Evolutionary conservation across 2,329 filamentous ascomycete genomes (phyloP).

Genomic region (Massarina eburnea): DNA sequence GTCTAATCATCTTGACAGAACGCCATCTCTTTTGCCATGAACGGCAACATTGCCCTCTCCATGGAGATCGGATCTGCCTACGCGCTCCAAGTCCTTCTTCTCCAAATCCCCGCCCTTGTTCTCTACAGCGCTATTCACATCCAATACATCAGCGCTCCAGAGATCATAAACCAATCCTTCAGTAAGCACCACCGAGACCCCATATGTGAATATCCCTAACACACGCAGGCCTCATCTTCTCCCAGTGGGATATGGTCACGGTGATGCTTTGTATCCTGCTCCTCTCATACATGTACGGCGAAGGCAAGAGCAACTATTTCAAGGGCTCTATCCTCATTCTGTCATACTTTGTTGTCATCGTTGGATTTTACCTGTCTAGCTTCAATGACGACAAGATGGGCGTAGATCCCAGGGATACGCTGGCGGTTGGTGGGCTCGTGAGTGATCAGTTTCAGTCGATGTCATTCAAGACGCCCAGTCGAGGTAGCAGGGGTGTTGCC

Average conservation of each 20-base stretch:
- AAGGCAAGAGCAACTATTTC: slow-evolving; percentile 99
- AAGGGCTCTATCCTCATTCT: slow-evolving; percentile 94
- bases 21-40: slow-evolving; percentile 99
- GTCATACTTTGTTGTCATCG: slow-evolving; percentile 87
- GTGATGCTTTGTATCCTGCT: slow-evolving; percentile 95
- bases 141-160: slow-evolving; percentile 54
- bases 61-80: slow-evolving; percentile 99
- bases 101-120: slow-evolving; percentile 92
- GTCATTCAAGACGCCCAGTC: slow-evolving; percentile 37
- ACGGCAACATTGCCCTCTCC: slow-evolving; percentile 95
- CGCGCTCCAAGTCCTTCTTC: slow-evolving; percentile 89
- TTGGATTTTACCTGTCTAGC: slow-evolving; percentile 86
- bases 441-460: slow-evolving; percentile 34
- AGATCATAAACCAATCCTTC: slow-evolving; percentile 67
- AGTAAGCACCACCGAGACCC: slow-evolving; percentile 42
- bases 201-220: slow-evolving; percentile 13
- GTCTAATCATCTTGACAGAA: slow-evolving; percentile 61
- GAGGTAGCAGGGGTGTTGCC: slow-evolving; percentile 25
- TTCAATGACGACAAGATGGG: slow-evolving; percentile 55
- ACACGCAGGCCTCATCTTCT: slow-evolving; percentile 74
- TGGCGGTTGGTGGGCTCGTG: slow-evolving; percentile 36
- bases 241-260: slow-evolving; percentile 98
- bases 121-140: slow-evolving; percentile 82
- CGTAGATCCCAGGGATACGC: slow-evolving; percentile 36
- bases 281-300: slow-evolving; percentile 95